A percentile compares a stretch with the other conserved stretches of the same genome.
Evolutionary conservation across 2,329 filamentous ascomycete genomes (phyloP).

Genomic region (Emergomyces pasteurianus): DNA sequence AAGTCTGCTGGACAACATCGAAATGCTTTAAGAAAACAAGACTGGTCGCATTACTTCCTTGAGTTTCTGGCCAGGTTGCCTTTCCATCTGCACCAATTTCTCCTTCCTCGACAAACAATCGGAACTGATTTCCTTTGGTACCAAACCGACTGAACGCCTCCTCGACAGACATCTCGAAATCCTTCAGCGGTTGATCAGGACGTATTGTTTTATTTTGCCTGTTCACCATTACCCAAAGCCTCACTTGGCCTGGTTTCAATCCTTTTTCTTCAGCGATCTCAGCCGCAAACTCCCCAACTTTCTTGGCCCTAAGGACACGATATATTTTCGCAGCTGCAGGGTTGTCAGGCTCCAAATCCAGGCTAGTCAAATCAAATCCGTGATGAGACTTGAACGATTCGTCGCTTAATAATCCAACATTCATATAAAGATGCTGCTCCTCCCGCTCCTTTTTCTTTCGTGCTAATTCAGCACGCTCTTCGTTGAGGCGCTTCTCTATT

Average conservation of each 20-base stretch:
- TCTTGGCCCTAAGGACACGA: slow-evolving; percentile 61
- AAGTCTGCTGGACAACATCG: neutral
- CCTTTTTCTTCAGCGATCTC: slow-evolving; percentile 59
- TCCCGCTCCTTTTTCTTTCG: slow-evolving; percentile 76
- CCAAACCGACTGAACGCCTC: slow-evolving; percentile 59
- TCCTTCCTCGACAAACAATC: slow-evolving; percentile 76
- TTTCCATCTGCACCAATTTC: slow-evolving; percentile 59
- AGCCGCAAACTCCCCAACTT: slow-evolving; percentile 60
- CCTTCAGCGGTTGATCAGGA: slow-evolving; percentile 75
- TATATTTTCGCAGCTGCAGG: slow-evolving; percentile 60
- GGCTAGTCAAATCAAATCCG: slow-evolving; percentile 68
- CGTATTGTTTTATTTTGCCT: slow-evolving; percentile 93
- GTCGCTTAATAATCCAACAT: slow-evolving; percentile 68
- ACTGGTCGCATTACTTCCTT: slow-evolving; percentile 43
- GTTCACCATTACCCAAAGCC: slow-evolving; percentile 96
- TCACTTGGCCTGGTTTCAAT: slow-evolving; percentile 56
- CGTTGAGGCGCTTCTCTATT: slow-evolving; percentile 59
- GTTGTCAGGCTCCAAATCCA: slow-evolving; percentile 51
- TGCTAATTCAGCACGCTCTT: slow-evolving; percentile 67
- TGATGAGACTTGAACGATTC: slow-evolving; percentile 70
- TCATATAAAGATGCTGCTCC: slow-evolving; percentile 87
- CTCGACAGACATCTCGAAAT: slow-evolving; percentile 63
- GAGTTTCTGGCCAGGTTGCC: slow-evolving; percentile 50
- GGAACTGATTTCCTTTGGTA: slow-evolving; percentile 55
- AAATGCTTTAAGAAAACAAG: slow-evolving; percentile 4